Evolutionary conservation across 176 grass and related monocot species (phyloP), one percentile per base, ranked within the genome.

Genomic region (Oryza officinalis): DNA sequence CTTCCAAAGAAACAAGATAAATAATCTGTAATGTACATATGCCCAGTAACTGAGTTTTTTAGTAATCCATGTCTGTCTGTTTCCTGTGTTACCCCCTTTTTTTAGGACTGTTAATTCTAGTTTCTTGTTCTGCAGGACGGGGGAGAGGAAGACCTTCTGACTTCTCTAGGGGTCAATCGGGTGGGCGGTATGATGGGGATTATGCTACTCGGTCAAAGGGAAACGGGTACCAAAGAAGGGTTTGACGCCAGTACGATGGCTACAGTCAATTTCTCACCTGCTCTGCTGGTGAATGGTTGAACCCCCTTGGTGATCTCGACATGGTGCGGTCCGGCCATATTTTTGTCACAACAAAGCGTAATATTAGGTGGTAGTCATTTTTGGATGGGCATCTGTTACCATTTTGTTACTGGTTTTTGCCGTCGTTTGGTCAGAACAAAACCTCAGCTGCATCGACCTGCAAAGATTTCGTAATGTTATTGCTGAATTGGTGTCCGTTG

Each of bases 131-230:
- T 86, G 37, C 74, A 88, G 90, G 86, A 68, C 61, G 83, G 27
- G 86, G 79, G 13, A 79, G 90, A n/a, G 83, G 90, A 75, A 81
- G 77, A 41, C 18, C 38, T 64, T 22, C 52, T 43, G 85, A 87
- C 66, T 72, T 54, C 41, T 73, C 77, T 4, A 84, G 78, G 82
- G 86, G 79, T 15, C 89, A 72, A 78, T 76, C 30, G 52, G 73
- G 73, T 82, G 90, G 81, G 18, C 67, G 82, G 20, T 78, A 74
- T 27, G 82, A 88, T 0, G 65, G 41, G 52, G 90, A 92, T 32
- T 92, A 88, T 38, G 14, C 68, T 69, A 64, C 59, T 59, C 86
- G 74, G 33, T 79, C 86, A 4, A 92, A 77, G 68, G 86, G 79
- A 75, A 92, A 79, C 43, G 83, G 79, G 26, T 68, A 79, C 38